These are phyloP conservation scores for Polysphondylium violaceum DNA, from an alignment of 78 protist genomes.

Conservation along the genomic window DNA sequence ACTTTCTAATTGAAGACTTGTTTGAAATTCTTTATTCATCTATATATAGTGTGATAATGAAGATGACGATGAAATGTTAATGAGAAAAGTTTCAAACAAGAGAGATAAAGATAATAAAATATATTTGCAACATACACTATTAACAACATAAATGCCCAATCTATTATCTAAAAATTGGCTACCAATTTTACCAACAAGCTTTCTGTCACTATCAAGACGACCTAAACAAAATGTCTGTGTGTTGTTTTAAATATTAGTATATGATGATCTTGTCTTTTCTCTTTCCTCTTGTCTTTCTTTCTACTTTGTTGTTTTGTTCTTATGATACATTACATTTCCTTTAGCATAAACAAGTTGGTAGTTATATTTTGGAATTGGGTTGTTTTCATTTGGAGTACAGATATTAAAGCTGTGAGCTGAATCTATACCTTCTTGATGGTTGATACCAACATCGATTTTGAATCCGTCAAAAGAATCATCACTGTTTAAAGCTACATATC, in stretches of 20 bases:
- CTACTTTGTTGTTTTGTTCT: background rate
- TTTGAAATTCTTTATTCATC: background rate
- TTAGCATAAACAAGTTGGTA: background rate
- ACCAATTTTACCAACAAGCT: conserved; percentile 1
- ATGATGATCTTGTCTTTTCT: background rate
- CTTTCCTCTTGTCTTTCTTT: background rate
- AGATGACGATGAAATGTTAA: background rate
- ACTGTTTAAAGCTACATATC: background rate
- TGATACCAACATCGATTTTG: background rate
- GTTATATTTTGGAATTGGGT: background rate
- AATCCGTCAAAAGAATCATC: conserved; percentile 31
- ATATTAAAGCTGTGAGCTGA: background rate
- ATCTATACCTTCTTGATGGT: background rate
- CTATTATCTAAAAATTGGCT: background rate
- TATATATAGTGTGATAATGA: background rate
- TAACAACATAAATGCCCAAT: background rate
- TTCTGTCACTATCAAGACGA: conserved; percentile 15
- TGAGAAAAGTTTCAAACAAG: background rate
- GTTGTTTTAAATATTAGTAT: no score
- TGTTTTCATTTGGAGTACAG: conserved; percentile 25
- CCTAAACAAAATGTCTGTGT: conserved; percentile 2
- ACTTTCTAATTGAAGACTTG: background rate
- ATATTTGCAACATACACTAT: background rate
- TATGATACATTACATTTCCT: background rate
- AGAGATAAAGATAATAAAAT: background rate